These are phyloP conservation scores for Chlorella sp. DNA, from an alignment of 139 green algal species.

Conservation along the genomic window DNA sequence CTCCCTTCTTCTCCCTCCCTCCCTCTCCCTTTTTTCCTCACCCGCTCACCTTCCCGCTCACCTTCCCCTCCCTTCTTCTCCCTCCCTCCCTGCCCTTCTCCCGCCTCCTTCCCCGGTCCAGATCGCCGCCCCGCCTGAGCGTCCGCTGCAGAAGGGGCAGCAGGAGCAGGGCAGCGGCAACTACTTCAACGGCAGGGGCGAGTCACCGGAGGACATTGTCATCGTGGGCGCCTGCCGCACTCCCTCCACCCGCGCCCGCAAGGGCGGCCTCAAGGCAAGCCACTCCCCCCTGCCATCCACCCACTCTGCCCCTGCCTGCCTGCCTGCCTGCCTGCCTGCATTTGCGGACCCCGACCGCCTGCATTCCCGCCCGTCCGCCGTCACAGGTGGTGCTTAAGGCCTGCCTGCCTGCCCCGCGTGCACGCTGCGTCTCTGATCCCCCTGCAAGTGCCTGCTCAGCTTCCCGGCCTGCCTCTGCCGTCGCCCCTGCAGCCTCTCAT, in stretches of 20 bases:
- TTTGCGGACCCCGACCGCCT: too few species aligned
- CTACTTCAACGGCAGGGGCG: neutral
- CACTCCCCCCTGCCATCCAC: too few species aligned
- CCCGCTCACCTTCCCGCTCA: too few species aligned
- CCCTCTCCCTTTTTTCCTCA: too few species aligned
- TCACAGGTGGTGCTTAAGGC: too few species aligned
- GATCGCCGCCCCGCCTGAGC: neutral
- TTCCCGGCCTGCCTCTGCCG: neutral
- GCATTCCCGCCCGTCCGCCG: too few species aligned
- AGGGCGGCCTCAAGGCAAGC: conserved; percentile 16
- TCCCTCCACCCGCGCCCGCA: conserved; percentile 41
- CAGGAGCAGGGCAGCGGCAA: neutral
- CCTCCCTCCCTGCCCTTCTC: neutral
- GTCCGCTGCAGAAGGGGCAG: neutral
- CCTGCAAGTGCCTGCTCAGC: too few species aligned
- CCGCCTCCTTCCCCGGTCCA: neutral
- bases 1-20: neutral
- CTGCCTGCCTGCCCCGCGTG: too few species aligned
- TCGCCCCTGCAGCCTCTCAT: neutral
- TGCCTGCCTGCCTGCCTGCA: too few species aligned
- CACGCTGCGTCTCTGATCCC: too few species aligned
- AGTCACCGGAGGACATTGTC: conserved; percentile 84
- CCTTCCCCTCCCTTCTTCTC: neutral
- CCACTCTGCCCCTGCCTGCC: too few species aligned
- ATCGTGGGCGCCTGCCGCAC: conserved; percentile 88